Percentiles rank a stretch among this genome's conserved stretches.
phyloP scores from a whole-genome alignment of 192 early-diverging fungal genomes.

The Umbelopsis sp. region DNA sequence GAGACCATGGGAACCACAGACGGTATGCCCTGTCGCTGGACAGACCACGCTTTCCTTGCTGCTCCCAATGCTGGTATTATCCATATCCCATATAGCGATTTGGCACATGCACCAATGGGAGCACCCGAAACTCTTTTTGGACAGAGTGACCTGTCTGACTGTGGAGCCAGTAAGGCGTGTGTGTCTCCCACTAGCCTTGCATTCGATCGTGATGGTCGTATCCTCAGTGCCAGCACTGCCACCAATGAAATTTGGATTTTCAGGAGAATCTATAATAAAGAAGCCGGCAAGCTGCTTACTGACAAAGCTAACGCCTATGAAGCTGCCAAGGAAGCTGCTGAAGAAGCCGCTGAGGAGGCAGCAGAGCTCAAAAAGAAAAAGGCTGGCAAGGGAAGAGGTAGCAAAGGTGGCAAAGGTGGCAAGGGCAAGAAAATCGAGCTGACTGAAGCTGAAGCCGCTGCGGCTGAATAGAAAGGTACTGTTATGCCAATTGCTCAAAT shows the following conservation, averaged over 20 bases:
- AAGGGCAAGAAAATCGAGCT: too few relatives aligned
- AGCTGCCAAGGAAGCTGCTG: constrained; percentile 20
- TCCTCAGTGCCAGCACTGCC: constrained; percentile 28
- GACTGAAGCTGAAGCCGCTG: not conserved
- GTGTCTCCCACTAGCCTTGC: constrained; percentile 29
- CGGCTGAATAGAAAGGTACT: not conserved
- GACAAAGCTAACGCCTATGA: constrained; percentile 20
- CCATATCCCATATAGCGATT: constrained; percentile 33
- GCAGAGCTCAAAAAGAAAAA: not conserved
- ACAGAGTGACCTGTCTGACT: constrained; percentile 20
- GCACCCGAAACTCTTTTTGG: constrained; percentile 28
- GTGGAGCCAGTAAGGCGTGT: constrained; percentile 1
- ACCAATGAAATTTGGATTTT: constrained; percentile 36
- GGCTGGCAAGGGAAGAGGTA: not conserved
- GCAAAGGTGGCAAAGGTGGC: too few relatives aligned
- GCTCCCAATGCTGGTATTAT: constrained; percentile 24
- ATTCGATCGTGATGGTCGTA: constrained; percentile 27
- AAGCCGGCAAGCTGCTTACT: constrained; percentile 28
- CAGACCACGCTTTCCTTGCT: constrained; percentile 36
- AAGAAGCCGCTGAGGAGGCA: constrained; percentile 15
- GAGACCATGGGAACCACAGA: constrained; percentile 28
- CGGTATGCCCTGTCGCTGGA: constrained; percentile 40
- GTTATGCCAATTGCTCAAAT: too few relatives aligned
- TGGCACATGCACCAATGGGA: constrained; percentile 32
- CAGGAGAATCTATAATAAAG: constrained; percentile 26